Percentiles rank a stretch among this genome's conserved stretches.
These are phyloP conservation scores for Aspergillus quadrilineatus DNA, from an alignment of 2,329 filamentous ascomycete genomes.

Conservation along the genomic window DNA sequence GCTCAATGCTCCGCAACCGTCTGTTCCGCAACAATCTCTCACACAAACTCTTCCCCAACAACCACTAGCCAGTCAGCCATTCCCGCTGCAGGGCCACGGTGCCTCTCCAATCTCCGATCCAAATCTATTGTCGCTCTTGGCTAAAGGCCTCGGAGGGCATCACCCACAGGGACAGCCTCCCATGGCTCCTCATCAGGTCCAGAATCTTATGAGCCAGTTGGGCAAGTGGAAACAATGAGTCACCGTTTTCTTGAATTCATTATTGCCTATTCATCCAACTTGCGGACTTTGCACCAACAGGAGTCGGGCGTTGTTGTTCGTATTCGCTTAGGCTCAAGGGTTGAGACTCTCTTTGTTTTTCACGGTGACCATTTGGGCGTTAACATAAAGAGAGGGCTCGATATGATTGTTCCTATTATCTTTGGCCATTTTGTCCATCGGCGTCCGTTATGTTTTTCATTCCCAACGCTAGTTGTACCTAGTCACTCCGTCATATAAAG, in stretches of 20 bases:
- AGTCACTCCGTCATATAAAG: background rate
- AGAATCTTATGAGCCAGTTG: conserved; percentile 50
- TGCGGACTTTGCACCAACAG: conserved; percentile 11
- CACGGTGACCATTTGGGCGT: background rate
- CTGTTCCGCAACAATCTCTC: conserved; percentile 19
- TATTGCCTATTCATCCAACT: conserved; percentile 14
- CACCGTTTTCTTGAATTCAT: conserved; percentile 22
- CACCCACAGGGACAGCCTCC: conserved; percentile 36
- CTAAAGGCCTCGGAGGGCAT: conserved; percentile 39
- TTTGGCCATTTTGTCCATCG: background rate
- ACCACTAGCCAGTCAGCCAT: conserved; percentile 28
- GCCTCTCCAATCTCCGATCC: conserved; percentile 33
- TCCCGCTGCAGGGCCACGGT: conserved; percentile 30
- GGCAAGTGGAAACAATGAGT: conserved; percentile 48
- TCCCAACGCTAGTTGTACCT: background rate
- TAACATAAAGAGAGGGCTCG: conserved; percentile 5
- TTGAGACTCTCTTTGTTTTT: background rate
- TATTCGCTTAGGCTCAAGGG: conserved; percentile 16
- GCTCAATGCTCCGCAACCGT: conserved; percentile 28
- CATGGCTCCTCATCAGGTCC: conserved; percentile 40
- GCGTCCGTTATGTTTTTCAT: background rate
- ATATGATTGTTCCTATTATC: background rate
- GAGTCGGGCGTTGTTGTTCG: conserved; percentile 20
- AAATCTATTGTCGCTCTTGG: conserved; percentile 39
- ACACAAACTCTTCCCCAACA: conserved; percentile 22